phyloP scores from a whole-genome alignment of 2,329 filamentous ascomycete species.

The Arachnomyces sp. region DNA sequence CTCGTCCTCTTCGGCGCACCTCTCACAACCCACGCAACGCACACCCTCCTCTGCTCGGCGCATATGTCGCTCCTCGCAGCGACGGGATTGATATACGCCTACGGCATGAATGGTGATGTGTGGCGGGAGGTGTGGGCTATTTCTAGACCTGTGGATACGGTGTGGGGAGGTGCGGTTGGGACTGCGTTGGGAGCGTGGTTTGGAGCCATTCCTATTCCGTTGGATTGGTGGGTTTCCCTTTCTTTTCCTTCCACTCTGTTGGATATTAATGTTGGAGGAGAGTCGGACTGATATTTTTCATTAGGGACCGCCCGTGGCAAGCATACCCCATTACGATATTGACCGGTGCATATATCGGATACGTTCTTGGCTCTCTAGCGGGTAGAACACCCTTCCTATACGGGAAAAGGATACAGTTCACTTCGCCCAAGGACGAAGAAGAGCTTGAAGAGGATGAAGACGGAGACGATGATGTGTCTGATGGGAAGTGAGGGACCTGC shows the following conservation, averaged over 20 bases:
- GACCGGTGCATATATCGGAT: conserved; percentile 71
- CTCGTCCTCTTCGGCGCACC: conserved; percentile 89
- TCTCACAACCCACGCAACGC: conserved; percentile 66
- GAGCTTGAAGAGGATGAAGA: conserved; percentile 5
- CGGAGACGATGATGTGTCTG: conserved; percentile 5
- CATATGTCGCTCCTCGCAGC: conserved; percentile 73
- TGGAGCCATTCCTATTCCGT: conserved; percentile 85
- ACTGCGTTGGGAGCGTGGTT: conserved; percentile 77
- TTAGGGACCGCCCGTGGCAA: conserved; percentile 91
- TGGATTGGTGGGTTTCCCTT: conserved; percentile 62
- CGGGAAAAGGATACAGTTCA: conserved; percentile 29
- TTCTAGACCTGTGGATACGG: conserved; percentile 67
- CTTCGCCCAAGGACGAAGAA: conserved; percentile 14
- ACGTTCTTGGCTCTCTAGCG: conserved; percentile 50
- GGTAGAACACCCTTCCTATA: conserved; percentile 24
- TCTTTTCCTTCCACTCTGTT: conserved; percentile 1
- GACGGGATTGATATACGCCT: conserved; percentile 75
- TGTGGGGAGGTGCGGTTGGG: conserved; percentile 74
- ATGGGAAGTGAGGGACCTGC: background rate
- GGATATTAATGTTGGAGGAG: background rate
- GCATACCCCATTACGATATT: conserved; percentile 92
- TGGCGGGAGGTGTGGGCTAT: conserved; percentile 65
- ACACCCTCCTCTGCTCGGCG: conserved; percentile 71
- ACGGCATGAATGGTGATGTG: conserved; percentile 62
- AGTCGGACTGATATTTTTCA: conserved; percentile 3